phyloP scores from a whole-genome alignment of 352 stramenopile genomes.

The Pythium apleroticum region DNA sequence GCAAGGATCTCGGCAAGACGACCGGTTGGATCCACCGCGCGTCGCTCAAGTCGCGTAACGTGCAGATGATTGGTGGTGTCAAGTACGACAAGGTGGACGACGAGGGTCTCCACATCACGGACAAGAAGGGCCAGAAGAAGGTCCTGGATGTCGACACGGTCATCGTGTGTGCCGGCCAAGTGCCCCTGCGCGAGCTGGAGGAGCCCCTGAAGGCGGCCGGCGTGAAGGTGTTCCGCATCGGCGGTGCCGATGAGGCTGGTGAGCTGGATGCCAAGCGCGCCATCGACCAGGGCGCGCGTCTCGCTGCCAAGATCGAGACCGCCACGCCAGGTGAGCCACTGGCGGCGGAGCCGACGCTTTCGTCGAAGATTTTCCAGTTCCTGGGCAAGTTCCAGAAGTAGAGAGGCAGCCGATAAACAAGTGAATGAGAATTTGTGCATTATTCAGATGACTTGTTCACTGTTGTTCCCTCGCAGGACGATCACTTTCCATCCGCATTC shows the following conservation, averaged over 20 bases:
- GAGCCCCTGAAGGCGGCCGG: conserved; percentile 66
- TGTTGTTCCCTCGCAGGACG: too few relatives aligned
- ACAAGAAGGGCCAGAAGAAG: conserved; percentile 79
- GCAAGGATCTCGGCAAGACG: conserved; percentile 92
- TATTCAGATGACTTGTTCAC: too few relatives aligned
- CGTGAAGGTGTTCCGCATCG: conserved; percentile 93
- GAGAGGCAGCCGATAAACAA: conserved; percentile 12
- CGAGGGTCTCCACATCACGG: conserved; percentile 91
- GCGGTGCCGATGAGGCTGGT: conserved; percentile 92
- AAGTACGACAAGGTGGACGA: conserved; percentile 96
- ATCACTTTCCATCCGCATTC: neutral
- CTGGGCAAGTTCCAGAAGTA: conserved; percentile 51
- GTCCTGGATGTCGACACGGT: conserved; percentile 95
- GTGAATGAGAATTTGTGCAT: conserved; percentile 6
- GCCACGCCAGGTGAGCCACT: conserved; percentile 67
- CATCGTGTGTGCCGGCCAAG: conserved; percentile 95
- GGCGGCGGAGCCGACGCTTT: conserved; percentile 38
- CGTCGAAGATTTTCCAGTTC: conserved; percentile 46
- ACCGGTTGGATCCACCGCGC: conserved; percentile 97
- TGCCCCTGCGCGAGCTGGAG: conserved; percentile 88
- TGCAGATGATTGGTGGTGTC: conserved; percentile 93
- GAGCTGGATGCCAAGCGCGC: conserved; percentile 97
- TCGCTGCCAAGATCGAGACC: conserved; percentile 84
- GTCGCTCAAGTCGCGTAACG: conserved; percentile 88
- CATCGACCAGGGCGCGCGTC: conserved; percentile 95